These are phyloP conservation scores for Omphalotus olearius DNA, from an alignment of 1,284 basidiomycete species.

Conservation along the genomic window DNA sequence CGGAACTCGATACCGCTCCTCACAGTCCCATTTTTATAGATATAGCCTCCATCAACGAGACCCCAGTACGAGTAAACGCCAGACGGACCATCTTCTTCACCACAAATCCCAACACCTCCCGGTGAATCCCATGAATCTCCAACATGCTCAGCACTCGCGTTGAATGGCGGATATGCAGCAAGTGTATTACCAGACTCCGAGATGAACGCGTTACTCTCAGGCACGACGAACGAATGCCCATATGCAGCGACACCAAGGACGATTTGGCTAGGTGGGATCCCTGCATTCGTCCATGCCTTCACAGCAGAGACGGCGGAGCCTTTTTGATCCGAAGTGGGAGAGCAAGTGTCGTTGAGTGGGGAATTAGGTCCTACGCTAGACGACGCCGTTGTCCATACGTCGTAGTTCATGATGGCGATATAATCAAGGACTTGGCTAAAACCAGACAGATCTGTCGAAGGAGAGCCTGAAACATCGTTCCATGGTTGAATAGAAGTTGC, in stretches of 20 bases:
- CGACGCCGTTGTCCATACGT: slow-evolving; percentile 7
- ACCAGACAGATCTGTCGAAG: slow-evolving; percentile 59
- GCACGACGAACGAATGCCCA: slow-evolving; percentile 45
- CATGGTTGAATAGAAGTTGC: slow-evolving; percentile 72
- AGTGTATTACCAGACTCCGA: slow-evolving; percentile 2
- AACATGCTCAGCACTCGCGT: slow-evolving; percentile 7
- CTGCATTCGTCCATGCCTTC: slow-evolving; percentile 58
- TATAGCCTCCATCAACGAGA: slow-evolving; percentile 47
- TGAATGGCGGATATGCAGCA: slow-evolving; percentile 8
- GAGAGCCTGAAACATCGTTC: slow-evolving; percentile 49
- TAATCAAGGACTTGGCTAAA: slow-evolving; percentile 77
- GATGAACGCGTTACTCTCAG: slow-evolving; percentile 25
- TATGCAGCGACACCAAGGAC: slow-evolving; percentile 70
- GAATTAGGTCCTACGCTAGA: slow-evolving; percentile 23
- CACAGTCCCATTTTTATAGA: slow-evolving; percentile 46
- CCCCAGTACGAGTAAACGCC: slow-evolving; percentile 58
- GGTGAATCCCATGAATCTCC: slow-evolving; percentile 11
- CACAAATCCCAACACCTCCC: slow-evolving; percentile 10
- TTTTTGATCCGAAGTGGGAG: slow-evolving; percentile 44
- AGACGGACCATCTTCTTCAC: slow-evolving; percentile 25
- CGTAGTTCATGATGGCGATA: slow-evolving; percentile 34
- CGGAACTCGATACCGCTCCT: slow-evolving; percentile 45
- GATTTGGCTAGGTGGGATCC: slow-evolving; percentile 63
- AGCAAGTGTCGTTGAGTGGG: slow-evolving; percentile 68
- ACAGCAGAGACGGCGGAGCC: slow-evolving; percentile 67